Evolutionary conservation across 768 basidiomycete species (phyloP).

Genomic region (Boletus vermiculosoides): DNA sequence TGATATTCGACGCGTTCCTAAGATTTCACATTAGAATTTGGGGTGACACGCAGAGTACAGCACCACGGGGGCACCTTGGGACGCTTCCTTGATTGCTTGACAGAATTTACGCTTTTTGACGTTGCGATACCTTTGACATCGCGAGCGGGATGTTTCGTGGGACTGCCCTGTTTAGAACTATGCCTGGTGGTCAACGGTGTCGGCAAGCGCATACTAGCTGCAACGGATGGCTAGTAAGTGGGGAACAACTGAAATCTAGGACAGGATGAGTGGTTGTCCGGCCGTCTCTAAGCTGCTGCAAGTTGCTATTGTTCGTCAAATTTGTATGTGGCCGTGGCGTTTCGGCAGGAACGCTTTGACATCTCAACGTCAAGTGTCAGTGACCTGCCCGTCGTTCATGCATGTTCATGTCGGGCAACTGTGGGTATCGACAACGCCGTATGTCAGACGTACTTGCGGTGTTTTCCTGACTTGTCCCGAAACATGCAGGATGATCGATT

Average conservation of each 20-base stretch:
- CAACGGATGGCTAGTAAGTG: not conserved
- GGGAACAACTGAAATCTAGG: not conserved
- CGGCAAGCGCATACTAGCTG: conserved; percentile 16
- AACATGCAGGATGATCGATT: not conserved
- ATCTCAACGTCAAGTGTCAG: not conserved
- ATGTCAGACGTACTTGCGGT: not conserved
- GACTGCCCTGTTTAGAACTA: not conserved
- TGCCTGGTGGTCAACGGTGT: conserved; percentile 10
- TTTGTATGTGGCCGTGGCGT: not conserved
- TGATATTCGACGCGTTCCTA: conserved; percentile 20
- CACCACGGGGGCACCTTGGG: conserved; percentile 3
- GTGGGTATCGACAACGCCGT: not conserved
- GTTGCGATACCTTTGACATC: not conserved
- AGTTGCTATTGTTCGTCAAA: conserved; percentile 23
- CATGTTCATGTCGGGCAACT: no score
- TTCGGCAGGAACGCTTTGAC: conserved; percentile 8
- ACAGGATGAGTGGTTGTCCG: not conserved
- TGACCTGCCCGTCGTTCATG: not conserved
- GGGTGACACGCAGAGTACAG: not conserved
- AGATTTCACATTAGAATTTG: not conserved
- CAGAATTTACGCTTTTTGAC: conserved; percentile 7
- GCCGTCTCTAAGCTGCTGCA: not conserved
- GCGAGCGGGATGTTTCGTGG: conserved; percentile 17
- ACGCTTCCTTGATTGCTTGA: conserved; percentile 1
- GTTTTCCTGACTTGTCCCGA: not conserved